Base-by-base conservation (phyloP, 1,284 basidiomycete genomes). In the Athelia psychrophila region DNA sequence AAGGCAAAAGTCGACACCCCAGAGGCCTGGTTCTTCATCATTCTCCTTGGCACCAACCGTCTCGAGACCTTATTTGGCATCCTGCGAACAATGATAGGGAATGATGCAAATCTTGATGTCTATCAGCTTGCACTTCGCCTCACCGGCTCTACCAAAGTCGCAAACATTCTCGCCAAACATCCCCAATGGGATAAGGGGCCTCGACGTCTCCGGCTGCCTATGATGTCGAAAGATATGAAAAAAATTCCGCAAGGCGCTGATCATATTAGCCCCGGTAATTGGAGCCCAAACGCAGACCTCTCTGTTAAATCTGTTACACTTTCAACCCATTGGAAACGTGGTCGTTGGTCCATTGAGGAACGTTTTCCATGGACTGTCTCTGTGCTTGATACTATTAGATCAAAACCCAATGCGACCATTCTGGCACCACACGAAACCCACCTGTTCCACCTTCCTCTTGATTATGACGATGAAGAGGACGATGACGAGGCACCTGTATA, bases 31-130 rank as follows among this genome's bases (percentile, higher is more conserved):
- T 70, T 74, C 50, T 73, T 50, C 30, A 51, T 72, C 3, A 70
- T 73, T 13, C 62, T 72, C 0, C 56, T 72, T 2, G 72, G 73
- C 3, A 73, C 71, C 0, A 67, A 75, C 51, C 54, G 65, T 0
- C 63, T 73, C 1, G 68, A 73, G 50, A 56, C 56, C 13, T 48
- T 70, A 0, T 75, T 73, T 54, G 71, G 69, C 2, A 63, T 66
- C 19, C 59, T 71, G 13, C 47, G 66, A 1, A 70, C 67, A 0
- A 65, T 70, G 55, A 58, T 73, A 27, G 64, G 68, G 1, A 70
- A 67, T 47, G 68, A 73, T 38, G 49, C 62, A 0, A 73, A 73
- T 49, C 30, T 64, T 0, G 68, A 72, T 47, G 53, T 65, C 0
- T 57, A 67, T 0, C 70, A 72, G 50, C 61, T 72, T 10, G 51